Conservation (phyloP, 2,329 filamentous ascomycete genomes). For the Trichoderma arundinaceum region DNA sequence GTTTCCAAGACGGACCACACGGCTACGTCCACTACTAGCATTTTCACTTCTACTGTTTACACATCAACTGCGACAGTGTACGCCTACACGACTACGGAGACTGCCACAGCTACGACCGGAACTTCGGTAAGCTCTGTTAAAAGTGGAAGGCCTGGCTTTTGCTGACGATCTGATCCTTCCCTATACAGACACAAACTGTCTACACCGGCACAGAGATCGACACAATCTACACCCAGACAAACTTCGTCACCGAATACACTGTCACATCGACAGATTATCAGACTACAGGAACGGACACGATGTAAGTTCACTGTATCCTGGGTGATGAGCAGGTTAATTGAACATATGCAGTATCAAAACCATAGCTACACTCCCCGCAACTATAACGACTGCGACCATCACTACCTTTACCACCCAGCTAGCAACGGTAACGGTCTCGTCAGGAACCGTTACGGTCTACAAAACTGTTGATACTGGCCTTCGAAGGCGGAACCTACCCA, state of each 20-base stretch:
- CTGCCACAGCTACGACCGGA: conserved; percentile 10
- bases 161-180: not conserved
- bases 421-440: conserved; percentile 3
- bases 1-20: conserved; percentile 5
- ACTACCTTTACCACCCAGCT: not conserved
- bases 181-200: not conserved
- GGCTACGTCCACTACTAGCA: not conserved
- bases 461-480: conserved; percentile 15
- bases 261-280: conserved; percentile 12
- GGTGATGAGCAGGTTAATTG: not conserved
- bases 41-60: conserved; percentile 1
- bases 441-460: conserved; percentile 10
- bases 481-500: not conserved
- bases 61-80: conserved; percentile 13
- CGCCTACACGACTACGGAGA: conserved; percentile 12
- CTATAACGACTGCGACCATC: conserved; percentile 11
- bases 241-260: conserved; percentile 15
- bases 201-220: conserved; percentile 4
- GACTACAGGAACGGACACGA: conserved; percentile 13
- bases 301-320: not conserved
- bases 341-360: not conserved
- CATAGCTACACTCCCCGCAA: conserved; percentile 7
- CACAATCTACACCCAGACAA: conserved; percentile 11
- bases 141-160: no score
- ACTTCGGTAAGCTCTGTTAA: not conserved